Percentiles rank a stretch among this genome's conserved stretches.
These are phyloP conservation scores for Sarocladiaceae sp. DNA, from an alignment of 2,329 filamentous ascomycete genomes.

Conservation along the genomic window DNA sequence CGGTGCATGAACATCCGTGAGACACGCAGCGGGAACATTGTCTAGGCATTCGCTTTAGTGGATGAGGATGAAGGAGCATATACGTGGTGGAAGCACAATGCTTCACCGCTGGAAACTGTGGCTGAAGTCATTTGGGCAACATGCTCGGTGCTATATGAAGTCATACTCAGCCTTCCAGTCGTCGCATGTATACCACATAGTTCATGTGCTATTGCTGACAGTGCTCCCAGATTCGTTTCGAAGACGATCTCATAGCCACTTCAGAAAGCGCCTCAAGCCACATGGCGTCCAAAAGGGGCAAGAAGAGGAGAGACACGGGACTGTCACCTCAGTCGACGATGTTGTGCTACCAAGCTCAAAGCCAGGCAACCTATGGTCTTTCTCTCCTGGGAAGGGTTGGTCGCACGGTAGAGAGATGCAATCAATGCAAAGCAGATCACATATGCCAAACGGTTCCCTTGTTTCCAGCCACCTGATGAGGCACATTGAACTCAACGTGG, in stretches of 20 bases:
- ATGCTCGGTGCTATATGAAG: too few relatives aligned
- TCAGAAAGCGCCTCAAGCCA: background rate
- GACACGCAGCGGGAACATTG: background rate
- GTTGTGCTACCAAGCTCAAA: background rate
- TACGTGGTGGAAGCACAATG: too few relatives aligned
- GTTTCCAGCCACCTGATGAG: background rate
- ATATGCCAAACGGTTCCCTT: slow-evolving; percentile 1
- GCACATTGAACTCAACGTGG: too few relatives aligned
- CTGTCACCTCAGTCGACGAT: slow-evolving; percentile 8
- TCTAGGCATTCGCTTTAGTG: too few relatives aligned
- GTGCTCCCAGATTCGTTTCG: too few relatives aligned
- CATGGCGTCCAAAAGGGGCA: background rate
- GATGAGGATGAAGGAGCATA: too few relatives aligned
- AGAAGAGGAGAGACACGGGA: slow-evolving; percentile 9
- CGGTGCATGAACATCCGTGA: background rate
- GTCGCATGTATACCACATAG: too few relatives aligned
- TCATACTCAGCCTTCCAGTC: too few relatives aligned
- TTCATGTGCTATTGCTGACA: too few relatives aligned
- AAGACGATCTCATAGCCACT: background rate
- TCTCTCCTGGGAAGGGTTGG: background rate
- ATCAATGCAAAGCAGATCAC: slow-evolving; percentile 8
- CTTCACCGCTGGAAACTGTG: too few relatives aligned
- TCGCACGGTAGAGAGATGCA: background rate
- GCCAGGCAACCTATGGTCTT: too few relatives aligned
- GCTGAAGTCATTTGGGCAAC: too few relatives aligned